Evolutionary conservation across 2,329 filamentous ascomycete genomes (phyloP).

Genomic region (Verticillium zaregamsianum): DNA sequence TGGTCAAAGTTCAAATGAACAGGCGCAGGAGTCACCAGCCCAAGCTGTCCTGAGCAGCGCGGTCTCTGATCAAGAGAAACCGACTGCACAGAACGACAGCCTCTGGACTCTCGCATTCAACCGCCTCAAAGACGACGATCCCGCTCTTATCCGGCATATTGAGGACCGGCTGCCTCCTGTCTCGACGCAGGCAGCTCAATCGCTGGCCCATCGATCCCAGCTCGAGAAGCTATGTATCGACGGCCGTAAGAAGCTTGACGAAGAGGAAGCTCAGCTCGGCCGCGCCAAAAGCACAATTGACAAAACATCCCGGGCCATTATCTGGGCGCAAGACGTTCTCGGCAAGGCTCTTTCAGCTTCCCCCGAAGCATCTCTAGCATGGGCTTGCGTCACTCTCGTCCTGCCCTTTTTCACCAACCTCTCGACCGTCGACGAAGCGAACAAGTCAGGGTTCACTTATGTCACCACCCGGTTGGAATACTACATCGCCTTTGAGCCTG

Average conservation of each 20-base stretch:
- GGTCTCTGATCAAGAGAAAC: background rate
- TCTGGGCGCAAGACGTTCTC: slow-evolving; percentile 11
- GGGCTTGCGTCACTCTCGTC: slow-evolving; percentile 30
- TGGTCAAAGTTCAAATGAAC: background rate
- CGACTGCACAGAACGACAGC: background rate
- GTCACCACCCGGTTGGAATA: slow-evolving; percentile 23
- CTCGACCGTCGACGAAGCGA: slow-evolving; percentile 20
- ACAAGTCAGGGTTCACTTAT: slow-evolving; percentile 25
- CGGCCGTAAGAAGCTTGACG: background rate
- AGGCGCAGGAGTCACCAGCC: background rate
- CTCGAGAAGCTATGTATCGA: background rate
- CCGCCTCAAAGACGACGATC: slow-evolving; percentile 14
- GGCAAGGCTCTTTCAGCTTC: slow-evolving; percentile 21
- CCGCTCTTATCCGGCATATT: slow-evolving; percentile 16
- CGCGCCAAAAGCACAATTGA: slow-evolving; percentile 1
- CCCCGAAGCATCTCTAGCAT: slow-evolving; percentile 24
- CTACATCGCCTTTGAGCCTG: slow-evolving; percentile 20
- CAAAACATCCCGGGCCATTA: background rate
- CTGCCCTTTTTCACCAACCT: slow-evolving; percentile 29
- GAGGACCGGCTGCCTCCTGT: slow-evolving; percentile 14
- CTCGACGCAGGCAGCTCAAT: background rate
- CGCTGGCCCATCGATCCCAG: background rate
- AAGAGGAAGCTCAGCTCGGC: background rate
- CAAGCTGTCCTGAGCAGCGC: background rate
- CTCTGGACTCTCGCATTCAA: slow-evolving; percentile 24